Evolutionary conservation across 495 filamentous ascomycete species (phyloP), one percentile per base, ranked within the genome.

Genomic region (Collariella sp.): DNA sequence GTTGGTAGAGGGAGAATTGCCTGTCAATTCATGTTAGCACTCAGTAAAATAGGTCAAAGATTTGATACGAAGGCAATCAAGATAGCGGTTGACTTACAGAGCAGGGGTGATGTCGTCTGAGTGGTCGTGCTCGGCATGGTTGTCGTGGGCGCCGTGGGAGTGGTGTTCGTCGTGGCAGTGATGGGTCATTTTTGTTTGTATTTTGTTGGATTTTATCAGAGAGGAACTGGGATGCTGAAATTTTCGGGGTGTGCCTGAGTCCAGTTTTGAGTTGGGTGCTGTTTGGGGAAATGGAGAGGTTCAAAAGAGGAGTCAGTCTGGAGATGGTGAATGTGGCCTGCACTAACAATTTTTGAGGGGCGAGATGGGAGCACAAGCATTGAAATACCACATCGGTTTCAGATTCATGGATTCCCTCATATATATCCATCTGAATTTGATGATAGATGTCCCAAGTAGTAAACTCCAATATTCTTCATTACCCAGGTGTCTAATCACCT

Each of bases 41-140:
- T n/a, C n/a, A n/a, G n/a, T n/a, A n/a, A n/a, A n/a, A n/a, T n/a
- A n/a, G n/a, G n/a, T n/a, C n/a, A n/a, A n/a, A n/a, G n/a, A n/a
- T n/a, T n/a, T n/a, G n/a, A n/a, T n/a, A n/a, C n/a, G n/a, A n/a
- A n/a, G n/a, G n/a, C n/a, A n/a, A n/a, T n/a, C n/a, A n/a, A n/a
- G n/a, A n/a, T n/a, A n/a, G n/a, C n/a, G n/a, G n/a, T n/a, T n/a
- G n/a, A n/a, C n/a, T n/a, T n/a, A n/a, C 31, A 94, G 71, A 3
- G 91, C 91, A 1, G 91, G 91, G 5, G 86, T 87, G 61, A 94
- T 80, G 69, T 98, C 94, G 70, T 96, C 91, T 19, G 85, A 81
- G 67, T 94, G 88, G 65, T 89, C 86, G 65, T 95, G 87, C 5
- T 65, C 70, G 40, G 62, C 60, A 20, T 59, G 52, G 49, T 68